Evolutionary conservation across 371 early-diverging fungal species (phyloP).

Genomic region (Globomyces sp.): DNA sequence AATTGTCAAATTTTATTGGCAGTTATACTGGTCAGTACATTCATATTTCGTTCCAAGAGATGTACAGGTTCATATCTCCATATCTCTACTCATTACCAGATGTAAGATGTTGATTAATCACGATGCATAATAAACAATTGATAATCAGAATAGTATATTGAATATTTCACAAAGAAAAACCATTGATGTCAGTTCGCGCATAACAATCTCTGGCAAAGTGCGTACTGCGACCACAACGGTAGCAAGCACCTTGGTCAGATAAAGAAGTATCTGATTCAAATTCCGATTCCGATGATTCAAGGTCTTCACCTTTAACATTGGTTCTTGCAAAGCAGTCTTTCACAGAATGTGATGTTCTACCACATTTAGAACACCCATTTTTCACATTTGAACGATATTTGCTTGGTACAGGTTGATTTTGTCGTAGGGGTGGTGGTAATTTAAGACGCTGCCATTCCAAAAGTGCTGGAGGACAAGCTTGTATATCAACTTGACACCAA

Average conservation of each 20-base stretch:
- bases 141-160: too few relatives aligned
- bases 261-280: background rate
- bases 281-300: background rate
- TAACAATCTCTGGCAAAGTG: slow-evolving; percentile 11
- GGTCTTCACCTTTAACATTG: background rate
- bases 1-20: too few relatives aligned
- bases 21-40: too few relatives aligned
- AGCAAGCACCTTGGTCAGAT: slow-evolving; percentile 1
- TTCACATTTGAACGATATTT: background rate
- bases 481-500: slow-evolving; percentile 18
- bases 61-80: too few relatives aligned
- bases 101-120: too few relatives aligned
- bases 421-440: background rate
- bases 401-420: background rate
- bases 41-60: too few relatives aligned
- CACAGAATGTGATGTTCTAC: background rate
- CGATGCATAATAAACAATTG: too few relatives aligned
- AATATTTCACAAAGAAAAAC: background rate
- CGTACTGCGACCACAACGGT: slow-evolving; percentile 4
- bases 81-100: too few relatives aligned
- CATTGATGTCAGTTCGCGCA: slow-evolving; percentile 5
- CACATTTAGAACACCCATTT: slow-evolving; percentile 9
- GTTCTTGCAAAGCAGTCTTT: slow-evolving; percentile 6
- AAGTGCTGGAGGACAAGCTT: slow-evolving; percentile 12
- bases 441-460: slow-evolving; percentile 12